A percentile compares a stretch with the other conserved stretches of the same genome.
Conservation (phyloP, 352 stramenopile species). For the Pythium scleroteichum region DNA sequence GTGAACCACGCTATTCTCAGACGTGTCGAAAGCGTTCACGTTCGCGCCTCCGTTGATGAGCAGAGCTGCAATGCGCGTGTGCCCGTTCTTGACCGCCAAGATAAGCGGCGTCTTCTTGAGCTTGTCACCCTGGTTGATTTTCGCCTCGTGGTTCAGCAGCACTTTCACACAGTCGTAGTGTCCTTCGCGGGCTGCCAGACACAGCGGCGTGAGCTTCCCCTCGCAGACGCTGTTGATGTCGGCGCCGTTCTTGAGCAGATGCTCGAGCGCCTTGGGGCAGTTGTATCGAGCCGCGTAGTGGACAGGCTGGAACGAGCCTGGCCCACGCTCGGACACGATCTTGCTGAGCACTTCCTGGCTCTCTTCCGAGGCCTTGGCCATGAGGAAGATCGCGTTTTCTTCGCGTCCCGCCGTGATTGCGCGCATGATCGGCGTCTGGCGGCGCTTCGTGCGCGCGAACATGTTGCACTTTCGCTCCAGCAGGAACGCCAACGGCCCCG, state of each 20-base stretch:
- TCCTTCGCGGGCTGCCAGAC: conserved; percentile 56
- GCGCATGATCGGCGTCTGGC: conserved; percentile 66
- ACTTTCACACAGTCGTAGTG: conserved; percentile 57
- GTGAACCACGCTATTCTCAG: conserved; percentile 73
- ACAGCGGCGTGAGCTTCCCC: conserved; percentile 59
- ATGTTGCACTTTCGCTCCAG: conserved; percentile 56
- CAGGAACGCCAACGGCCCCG: conserved; percentile 57
- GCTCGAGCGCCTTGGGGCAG: conserved; percentile 43
- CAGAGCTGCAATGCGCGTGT: conserved; percentile 46
- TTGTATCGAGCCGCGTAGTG: conserved; percentile 56
- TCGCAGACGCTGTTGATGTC: conserved; percentile 52
- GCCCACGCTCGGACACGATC: conserved; percentile 48
- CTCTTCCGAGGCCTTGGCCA: conserved; percentile 56
- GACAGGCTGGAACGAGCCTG: conserved; percentile 53
- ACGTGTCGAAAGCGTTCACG: conserved; percentile 76
- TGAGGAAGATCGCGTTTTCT: conserved; percentile 57
- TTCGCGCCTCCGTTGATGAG: conserved; percentile 75
- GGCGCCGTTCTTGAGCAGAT: conserved; percentile 51
- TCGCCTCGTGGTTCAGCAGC: conserved; percentile 52
- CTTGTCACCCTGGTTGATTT: conserved; percentile 68
- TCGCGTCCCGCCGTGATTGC: conserved; percentile 46
- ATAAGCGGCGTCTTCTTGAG: conserved; percentile 81
- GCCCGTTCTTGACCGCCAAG: conserved; percentile 74
- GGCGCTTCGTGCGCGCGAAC: conserved; percentile 57
- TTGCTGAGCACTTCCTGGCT: conserved; percentile 33